These are phyloP conservation scores for Neurospora sp. DNA, from an alignment of 495 filamentous ascomycete genomes.

Conservation along the genomic window DNA sequence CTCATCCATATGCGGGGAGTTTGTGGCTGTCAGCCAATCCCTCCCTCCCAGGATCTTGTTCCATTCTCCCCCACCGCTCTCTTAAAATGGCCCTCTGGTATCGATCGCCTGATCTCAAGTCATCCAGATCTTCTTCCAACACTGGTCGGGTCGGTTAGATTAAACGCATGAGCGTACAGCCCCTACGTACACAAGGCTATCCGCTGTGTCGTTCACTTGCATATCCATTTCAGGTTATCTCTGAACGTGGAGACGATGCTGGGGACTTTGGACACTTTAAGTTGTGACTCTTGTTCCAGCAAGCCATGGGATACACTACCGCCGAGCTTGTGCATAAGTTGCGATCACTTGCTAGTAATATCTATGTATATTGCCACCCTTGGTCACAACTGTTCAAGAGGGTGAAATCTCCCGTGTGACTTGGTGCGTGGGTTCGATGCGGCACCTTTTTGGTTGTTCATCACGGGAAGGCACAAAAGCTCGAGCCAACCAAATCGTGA, in stretches of 20 bases:
- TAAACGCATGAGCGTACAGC: constrained; percentile 4
- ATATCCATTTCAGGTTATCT: not conserved
- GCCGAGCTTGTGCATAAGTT: not conserved
- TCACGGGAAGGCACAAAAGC: not conserved
- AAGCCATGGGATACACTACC: not conserved
- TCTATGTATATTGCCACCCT: not conserved
- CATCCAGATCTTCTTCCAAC: constrained; percentile 9
- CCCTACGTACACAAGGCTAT: not conserved
- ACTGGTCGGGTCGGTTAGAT: constrained; percentile 8
- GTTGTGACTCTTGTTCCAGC: not conserved
- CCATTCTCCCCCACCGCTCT: constrained; percentile 2
- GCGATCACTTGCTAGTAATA: not conserved
- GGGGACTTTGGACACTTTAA: not conserved
- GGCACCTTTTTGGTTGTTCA: not conserved
- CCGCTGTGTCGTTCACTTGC: not conserved
- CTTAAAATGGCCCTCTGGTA: constrained; percentile 1
- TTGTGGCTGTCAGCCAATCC: constrained; percentile 2
- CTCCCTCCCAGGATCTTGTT: constrained; percentile 3
- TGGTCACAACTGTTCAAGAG: not conserved
- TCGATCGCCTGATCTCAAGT: constrained; percentile 20
- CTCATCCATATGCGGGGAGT: constrained; percentile 3
- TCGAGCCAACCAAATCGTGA: not conserved
- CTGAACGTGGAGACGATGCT: not conserved
- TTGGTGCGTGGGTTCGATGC: not conserved
- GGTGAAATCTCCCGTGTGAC: not conserved